phyloP scores from a whole-genome alignment of 169 alveolate species.

The Cryptosporidium sp. region DNA sequence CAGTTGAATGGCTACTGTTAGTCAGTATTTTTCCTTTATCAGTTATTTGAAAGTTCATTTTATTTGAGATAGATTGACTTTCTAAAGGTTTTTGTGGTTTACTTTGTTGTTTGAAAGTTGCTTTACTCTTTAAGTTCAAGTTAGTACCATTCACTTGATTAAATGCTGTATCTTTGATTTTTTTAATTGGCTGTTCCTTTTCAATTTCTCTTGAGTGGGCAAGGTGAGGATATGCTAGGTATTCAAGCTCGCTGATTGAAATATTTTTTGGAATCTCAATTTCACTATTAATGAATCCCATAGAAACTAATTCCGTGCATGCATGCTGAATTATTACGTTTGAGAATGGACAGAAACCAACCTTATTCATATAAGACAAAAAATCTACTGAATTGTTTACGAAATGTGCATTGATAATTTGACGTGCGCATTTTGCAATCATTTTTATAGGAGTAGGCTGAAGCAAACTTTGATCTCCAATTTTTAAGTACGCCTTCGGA shows the following conservation, averaged over 20 bases:
- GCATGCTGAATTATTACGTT: conserved; percentile 54
- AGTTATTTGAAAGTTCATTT: not conserved
- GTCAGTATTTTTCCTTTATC: not conserved
- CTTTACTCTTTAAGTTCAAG: not conserved
- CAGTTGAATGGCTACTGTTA: not conserved
- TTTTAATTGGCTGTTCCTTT: not conserved
- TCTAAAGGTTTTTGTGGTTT: not conserved
- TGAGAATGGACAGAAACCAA: conserved; percentile 54
- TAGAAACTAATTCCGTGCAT: conserved; percentile 54
- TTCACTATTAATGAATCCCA: conserved; percentile 50
- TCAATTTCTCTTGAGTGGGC: conserved; percentile 5
- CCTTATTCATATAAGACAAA: conserved; percentile 12
- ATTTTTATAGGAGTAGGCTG: conserved; percentile 35
- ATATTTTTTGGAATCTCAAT: conserved; percentile 45
- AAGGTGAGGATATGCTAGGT: conserved; percentile 48
- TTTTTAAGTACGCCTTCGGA: conserved; percentile 9
- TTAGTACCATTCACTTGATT: not conserved
- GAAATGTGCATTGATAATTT: conserved; percentile 34
- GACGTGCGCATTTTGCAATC: conserved; percentile 50
- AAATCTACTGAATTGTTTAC: conserved; percentile 32
- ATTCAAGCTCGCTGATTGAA: conserved; percentile 44
- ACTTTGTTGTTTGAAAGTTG: not conserved
- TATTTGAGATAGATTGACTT: not conserved
- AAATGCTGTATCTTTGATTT: not conserved
- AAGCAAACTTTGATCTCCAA: conserved; percentile 32